A percentile compares a stretch with the other conserved stretches of the same genome.
These are phyloP conservation scores for Tillandsia leiboldiana DNA, from an alignment of 176 grass and related monocot species.

Conservation along the genomic window DNA sequence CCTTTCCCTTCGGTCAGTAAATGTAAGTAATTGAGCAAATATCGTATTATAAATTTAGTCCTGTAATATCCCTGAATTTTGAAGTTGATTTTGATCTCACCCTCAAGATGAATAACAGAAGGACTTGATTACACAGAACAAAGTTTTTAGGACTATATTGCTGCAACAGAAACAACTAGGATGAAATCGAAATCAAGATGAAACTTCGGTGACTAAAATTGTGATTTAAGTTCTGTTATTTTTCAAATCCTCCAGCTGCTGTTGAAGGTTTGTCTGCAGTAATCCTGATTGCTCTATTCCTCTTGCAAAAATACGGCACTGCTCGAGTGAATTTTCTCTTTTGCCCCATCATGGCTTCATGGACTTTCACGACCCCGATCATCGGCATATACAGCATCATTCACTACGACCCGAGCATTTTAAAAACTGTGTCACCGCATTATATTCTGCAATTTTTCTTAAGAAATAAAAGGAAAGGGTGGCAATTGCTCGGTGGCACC, in stretches of 20 bases:
- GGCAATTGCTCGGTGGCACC: constrained; percentile 72
- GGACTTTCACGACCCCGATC: constrained; percentile 70
- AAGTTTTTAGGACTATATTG: no score
- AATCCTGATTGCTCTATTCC: constrained; percentile 59
- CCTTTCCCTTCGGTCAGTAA: constrained; percentile 54
- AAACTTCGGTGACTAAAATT: no score
- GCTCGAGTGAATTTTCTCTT: constrained; percentile 81
- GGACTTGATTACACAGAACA: no score
- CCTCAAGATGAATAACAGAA: no score
- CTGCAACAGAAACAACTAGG: no score
- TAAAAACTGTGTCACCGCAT: constrained; percentile 69
- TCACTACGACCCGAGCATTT: constrained; percentile 57
- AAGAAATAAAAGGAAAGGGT: constrained; percentile 47
- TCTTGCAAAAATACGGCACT: constrained; percentile 72
- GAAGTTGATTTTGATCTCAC: no score
- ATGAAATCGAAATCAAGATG: no score
- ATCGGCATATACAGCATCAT: constrained; percentile 68
- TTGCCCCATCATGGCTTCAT: constrained; percentile 75
- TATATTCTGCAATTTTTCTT: constrained; percentile 67
- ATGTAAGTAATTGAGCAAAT: constrained; percentile 24
- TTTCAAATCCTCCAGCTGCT: constrained; percentile 33
- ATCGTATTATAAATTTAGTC: neutral
- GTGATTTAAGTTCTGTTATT: neutral
- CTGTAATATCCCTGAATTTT: no score
- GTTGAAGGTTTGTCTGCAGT: constrained; percentile 52